Conservation (phyloP, 768 basidiomycete genomes). For the Trametes sanguinea region DNA sequence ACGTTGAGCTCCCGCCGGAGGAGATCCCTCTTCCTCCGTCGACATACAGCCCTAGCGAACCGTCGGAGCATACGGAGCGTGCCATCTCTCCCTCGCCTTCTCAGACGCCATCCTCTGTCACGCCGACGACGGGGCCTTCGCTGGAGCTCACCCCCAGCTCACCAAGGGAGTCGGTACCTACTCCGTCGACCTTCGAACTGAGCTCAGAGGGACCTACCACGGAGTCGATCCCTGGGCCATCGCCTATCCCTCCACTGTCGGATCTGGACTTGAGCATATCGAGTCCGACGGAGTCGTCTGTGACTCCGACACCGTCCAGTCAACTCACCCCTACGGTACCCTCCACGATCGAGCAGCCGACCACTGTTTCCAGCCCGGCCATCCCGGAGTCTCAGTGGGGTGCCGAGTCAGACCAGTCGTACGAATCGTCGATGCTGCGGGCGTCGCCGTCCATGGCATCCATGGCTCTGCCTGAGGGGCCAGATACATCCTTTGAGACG, state of each 20-base stretch:
- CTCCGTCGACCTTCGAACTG: conserved; percentile 14
- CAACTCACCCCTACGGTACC: conserved; percentile 28
- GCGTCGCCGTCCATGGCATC: conserved; percentile 67
- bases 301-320: conserved; percentile 33
- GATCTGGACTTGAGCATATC: conserved; percentile 35
- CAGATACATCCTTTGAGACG: conserved; percentile 71
- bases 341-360: conserved; percentile 32
- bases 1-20: conserved; percentile 29
- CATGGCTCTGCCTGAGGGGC: conserved; percentile 54
- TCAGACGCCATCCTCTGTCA: background rate
- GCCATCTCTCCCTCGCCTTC: conserved; percentile 7
- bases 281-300: conserved; percentile 46
- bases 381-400: conserved; percentile 56
- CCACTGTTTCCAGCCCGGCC: conserved; percentile 42
- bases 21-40: conserved; percentile 48
- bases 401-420: conserved; percentile 64
- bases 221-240: conserved; percentile 30
- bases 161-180: conserved; percentile 26
- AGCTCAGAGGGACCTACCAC: conserved; percentile 4
- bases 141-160: conserved; percentile 28
- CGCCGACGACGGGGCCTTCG: conserved; percentile 28
- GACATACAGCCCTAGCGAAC: conserved; percentile 30
- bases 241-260: conserved; percentile 32
- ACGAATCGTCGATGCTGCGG: conserved; percentile 73
- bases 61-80: conserved; percentile 19